A percentile compares a stretch with the other conserved stretches of the same genome.
These are phyloP conservation scores for Terana coerulea DNA, from an alignment of 768 basidiomycete genomes.

Conservation along the genomic window DNA sequence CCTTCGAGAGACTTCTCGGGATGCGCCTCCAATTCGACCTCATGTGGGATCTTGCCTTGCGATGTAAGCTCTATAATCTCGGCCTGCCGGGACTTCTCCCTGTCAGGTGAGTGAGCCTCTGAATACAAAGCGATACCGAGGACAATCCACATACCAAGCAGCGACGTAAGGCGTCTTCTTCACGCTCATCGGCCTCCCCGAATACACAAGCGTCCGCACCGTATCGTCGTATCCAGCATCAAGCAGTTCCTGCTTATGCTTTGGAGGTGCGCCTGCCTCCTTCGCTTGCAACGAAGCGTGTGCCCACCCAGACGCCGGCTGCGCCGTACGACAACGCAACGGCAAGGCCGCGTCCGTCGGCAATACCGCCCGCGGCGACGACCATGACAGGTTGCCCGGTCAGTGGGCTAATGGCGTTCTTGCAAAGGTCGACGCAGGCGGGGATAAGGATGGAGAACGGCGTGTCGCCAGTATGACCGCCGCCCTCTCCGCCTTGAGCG, in stretches of 20 bases:
- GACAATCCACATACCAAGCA: conserved; percentile 49
- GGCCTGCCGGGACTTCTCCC: conserved; percentile 57
- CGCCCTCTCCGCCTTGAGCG: conserved; percentile 85
- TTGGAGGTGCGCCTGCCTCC: conserved; percentile 75
- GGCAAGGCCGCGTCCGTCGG: conserved; percentile 79
- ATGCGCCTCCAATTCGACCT: conserved; percentile 62
- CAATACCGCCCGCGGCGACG: conserved; percentile 82
- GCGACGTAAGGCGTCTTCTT: conserved; percentile 74
- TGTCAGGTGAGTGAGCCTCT: conserved; percentile 18
- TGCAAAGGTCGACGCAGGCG: conserved; percentile 77
- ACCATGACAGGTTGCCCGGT: conserved; percentile 75
- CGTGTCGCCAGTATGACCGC: conserved; percentile 84
- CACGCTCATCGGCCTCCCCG: conserved; percentile 80
- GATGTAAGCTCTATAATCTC: conserved; percentile 59
- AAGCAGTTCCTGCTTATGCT: conserved; percentile 65
- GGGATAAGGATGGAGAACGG: conserved; percentile 82
- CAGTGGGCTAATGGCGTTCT: conserved; percentile 61
- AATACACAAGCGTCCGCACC: conserved; percentile 67
- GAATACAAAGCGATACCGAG: neutral
- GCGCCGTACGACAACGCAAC: conserved; percentile 80
- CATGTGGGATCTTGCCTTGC: conserved; percentile 71
- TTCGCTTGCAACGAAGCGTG: conserved; percentile 80
- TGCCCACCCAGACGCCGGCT: conserved; percentile 84
- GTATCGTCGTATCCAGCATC: conserved; percentile 76
- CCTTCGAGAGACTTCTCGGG: conserved; percentile 65